Conservation (phyloP, 352 stramenopile species). For the Globisporangium lucens region DNA sequence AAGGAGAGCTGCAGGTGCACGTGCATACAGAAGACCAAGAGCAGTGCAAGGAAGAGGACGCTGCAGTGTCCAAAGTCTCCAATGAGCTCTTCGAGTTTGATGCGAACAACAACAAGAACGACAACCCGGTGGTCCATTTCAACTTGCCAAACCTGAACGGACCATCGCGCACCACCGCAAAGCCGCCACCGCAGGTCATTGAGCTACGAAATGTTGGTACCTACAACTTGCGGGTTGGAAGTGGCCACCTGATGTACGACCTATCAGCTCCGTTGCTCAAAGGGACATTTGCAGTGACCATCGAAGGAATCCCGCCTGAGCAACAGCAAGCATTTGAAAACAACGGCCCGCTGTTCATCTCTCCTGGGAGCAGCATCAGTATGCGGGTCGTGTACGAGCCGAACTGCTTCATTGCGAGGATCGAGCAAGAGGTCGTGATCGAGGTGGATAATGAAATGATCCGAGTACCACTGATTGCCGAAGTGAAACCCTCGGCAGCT, state of each 20-base stretch:
- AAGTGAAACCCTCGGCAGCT: constrained; percentile 14
- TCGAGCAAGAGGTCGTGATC: constrained; percentile 28
- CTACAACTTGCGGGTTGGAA: neutral
- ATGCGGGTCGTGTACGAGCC: constrained; percentile 19
- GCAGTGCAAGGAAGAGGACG: neutral
- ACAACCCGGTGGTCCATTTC: constrained; percentile 1
- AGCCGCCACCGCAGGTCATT: neutral
- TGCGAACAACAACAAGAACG: neutral
- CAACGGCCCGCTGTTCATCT: neutral
- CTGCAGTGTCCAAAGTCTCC: neutral
- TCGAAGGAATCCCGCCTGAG: neutral
- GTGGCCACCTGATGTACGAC: neutral
- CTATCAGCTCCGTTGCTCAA: neutral
- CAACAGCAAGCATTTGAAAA: neutral
- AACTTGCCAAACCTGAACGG: constrained; percentile 1
- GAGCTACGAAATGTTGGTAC: constrained; percentile 12
- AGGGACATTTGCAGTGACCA: constrained; percentile 2
- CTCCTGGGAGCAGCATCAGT: neutral
- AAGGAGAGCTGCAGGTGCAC: constrained; percentile 30
- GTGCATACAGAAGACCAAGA: neutral
- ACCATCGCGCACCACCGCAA: neutral
- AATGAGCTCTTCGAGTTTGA: neutral
- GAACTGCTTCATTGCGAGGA: constrained; percentile 23
- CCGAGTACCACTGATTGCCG: constrained; percentile 22
- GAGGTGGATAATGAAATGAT: constrained; percentile 25